phyloP scores from a whole-genome alignment of 2,329 filamentous ascomycete species.

The Cryphonectria naterciae region DNA sequence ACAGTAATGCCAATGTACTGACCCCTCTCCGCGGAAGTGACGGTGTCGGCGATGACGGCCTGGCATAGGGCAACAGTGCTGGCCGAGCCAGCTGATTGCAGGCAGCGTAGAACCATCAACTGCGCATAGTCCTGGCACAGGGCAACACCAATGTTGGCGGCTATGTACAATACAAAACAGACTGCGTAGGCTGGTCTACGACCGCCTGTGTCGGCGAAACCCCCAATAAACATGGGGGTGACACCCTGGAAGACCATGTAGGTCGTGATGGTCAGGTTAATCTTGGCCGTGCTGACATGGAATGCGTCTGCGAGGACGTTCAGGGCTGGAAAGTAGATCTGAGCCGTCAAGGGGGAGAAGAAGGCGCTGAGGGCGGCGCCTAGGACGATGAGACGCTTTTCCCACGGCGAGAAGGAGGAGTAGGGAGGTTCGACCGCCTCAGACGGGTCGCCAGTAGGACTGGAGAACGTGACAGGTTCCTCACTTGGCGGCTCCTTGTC shows the following conservation, averaged over 20 bases:
- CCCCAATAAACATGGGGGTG: slow-evolving; percentile 52
- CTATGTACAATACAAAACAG: slow-evolving; percentile 57
- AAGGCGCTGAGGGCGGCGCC: slow-evolving; percentile 44
- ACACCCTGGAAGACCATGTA: slow-evolving; percentile 66
- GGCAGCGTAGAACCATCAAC: slow-evolving; percentile 56
- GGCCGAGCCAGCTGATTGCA: slow-evolving; percentile 63
- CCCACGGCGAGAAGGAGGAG: slow-evolving; percentile 44
- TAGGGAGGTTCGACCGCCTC: slow-evolving; percentile 36
- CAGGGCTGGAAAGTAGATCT: slow-evolving; percentile 60
- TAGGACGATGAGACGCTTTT: slow-evolving; percentile 48
- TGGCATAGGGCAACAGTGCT: slow-evolving; percentile 61
- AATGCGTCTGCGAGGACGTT: slow-evolving; percentile 53
- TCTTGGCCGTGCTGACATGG: slow-evolving; percentile 44
- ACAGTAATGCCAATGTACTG: slow-evolving; percentile 60
- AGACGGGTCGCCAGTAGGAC: slow-evolving; percentile 17
- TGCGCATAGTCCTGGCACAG: slow-evolving; percentile 53
- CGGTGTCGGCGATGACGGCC: slow-evolving; percentile 66
- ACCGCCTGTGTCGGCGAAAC: slow-evolving; percentile 58
- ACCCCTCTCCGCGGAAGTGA: slow-evolving; percentile 65
- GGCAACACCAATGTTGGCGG: slow-evolving; percentile 58
- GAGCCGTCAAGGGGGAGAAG: slow-evolving; percentile 51
- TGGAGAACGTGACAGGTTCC: slow-evolving; percentile 21
- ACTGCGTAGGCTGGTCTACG: slow-evolving; percentile 58
- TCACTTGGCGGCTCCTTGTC: slow-evolving; percentile 31
- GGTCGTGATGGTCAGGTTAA: slow-evolving; percentile 58